Conservation (phyloP, 257 asterid species). For the Fraxinus cuspidata region DNA sequence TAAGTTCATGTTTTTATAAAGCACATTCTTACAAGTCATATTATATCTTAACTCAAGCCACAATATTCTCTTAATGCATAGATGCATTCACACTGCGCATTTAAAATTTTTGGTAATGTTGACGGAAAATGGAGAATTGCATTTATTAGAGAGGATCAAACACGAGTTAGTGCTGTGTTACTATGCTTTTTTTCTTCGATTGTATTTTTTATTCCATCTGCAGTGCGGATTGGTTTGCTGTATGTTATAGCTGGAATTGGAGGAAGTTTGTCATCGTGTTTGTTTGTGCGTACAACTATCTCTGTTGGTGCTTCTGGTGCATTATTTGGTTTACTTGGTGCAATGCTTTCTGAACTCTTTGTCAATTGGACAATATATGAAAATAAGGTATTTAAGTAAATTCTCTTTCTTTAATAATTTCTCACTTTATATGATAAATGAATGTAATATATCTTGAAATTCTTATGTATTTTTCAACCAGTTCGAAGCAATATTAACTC, state of each 20-base stretch:
- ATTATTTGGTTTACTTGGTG: slow-evolving; percentile 83
- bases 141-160: no score
- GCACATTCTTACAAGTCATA: no score
- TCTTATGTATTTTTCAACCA: background rate
- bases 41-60: no score
- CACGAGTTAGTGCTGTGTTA: background rate
- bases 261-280: slow-evolving; percentile 69
- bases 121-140: no score
- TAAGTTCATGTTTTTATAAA: no score
- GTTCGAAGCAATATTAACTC: slow-evolving; percentile 52
- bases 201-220: background rate
- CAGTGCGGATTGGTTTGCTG: slow-evolving; percentile 66
- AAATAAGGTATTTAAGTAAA: slow-evolving; percentile 48
- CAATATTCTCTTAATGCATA: no score
- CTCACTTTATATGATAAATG: background rate
- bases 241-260: slow-evolving; percentile 73
- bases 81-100: no score
- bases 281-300: slow-evolving; percentile 56
- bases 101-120: no score
- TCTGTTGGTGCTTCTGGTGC: slow-evolving; percentile 98
- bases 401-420: no score
- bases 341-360: slow-evolving; percentile 84
- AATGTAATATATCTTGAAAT: no score
- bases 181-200: background rate
- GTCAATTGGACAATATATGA: slow-evolving; percentile 84